Base-by-base conservation (phyloP, 345 rosid species). In the Salix koriyanagi region DNA sequence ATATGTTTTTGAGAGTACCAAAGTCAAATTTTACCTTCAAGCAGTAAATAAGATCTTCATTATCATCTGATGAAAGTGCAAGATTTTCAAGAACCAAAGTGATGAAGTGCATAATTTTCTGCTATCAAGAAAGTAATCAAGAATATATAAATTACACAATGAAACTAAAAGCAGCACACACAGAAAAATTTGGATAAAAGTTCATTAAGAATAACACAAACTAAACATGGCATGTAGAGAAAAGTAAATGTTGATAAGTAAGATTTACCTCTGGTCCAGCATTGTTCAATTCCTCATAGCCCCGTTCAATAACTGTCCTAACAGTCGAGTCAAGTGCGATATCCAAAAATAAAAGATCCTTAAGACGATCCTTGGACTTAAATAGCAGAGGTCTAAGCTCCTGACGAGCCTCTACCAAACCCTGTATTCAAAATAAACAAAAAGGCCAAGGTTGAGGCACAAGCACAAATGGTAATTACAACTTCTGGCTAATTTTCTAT, bases 401-500 rank as follows among this genome's bases (percentile, higher is more conserved):
- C 84, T 96, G 95, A 66, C 99, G 98, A 61, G 97, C 95, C 91
- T 96, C 99, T 48, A 96, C 91, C 86, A 93, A 84, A 83, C 95
- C 97, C 99, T 96, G 83, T 58, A 75, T 80, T 74, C 74, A 79
- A 76, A 65, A 54, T 67, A 54, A 77, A 28, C 15, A 15, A 14
- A 25, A 44, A 56, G 37, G 41, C 58, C 61, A 80, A 50, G 69
- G 44, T 66, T 19, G 34, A 36, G 26, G 11, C 30, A 70, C 42
- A 61, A 82, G 56, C 16, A 74, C 25, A 71, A 28, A 81, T 21
- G 54, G 39, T 54, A 73, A 34, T 65, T 25, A 61, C 36, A 46
- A 30, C 19, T 60, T 52, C 46, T 7, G 54, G 68, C 50, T 71
- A 65, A 79, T 71, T 69, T 66, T 70, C 42, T 26, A 56, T 23